Conservation (phyloP, 164 flowering plant species). For the Stephania cephalantha region DNA sequence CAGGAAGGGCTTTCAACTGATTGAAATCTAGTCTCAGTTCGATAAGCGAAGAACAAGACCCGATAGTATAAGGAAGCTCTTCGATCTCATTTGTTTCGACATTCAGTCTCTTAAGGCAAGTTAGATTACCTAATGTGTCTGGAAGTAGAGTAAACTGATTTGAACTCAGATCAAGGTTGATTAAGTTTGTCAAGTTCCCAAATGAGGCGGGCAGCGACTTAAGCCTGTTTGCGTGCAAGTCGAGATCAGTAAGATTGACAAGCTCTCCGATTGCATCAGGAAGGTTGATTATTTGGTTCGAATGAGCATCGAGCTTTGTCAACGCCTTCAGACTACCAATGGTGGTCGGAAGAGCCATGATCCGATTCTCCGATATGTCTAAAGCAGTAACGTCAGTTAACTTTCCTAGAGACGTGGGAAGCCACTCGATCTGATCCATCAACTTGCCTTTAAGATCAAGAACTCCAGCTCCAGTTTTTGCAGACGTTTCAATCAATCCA, state of each 20-base stretch:
- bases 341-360: constrained; percentile 57
- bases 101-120: constrained; percentile 39
- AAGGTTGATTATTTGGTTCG: constrained; percentile 62
- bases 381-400: constrained; percentile 38
- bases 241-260: constrained; percentile 41
- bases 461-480: constrained; percentile 36
- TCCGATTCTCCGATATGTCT: constrained; percentile 50
- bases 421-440: constrained; percentile 68
- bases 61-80: constrained; percentile 63
- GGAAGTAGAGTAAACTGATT: constrained; percentile 46
- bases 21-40: constrained; percentile 62
- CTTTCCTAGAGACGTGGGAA: constrained; percentile 62
- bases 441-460: constrained; percentile 62
- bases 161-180: constrained; percentile 53
- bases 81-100: constrained; percentile 61
- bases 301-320: constrained; percentile 52
- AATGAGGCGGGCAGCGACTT: constrained; percentile 52
- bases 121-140: constrained; percentile 41
- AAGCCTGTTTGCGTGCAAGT: constrained; percentile 50
- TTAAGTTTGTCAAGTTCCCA: constrained; percentile 40
- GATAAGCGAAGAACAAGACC: constrained; percentile 51
- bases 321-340: constrained; percentile 42
- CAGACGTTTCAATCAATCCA: constrained; percentile 49
- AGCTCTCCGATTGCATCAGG: constrained; percentile 56
- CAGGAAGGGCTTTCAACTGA: constrained; percentile 59